Base-by-base conservation (phyloP, 768 basidiomycete species). In the Chalciporus sphaerocephalus region DNA sequence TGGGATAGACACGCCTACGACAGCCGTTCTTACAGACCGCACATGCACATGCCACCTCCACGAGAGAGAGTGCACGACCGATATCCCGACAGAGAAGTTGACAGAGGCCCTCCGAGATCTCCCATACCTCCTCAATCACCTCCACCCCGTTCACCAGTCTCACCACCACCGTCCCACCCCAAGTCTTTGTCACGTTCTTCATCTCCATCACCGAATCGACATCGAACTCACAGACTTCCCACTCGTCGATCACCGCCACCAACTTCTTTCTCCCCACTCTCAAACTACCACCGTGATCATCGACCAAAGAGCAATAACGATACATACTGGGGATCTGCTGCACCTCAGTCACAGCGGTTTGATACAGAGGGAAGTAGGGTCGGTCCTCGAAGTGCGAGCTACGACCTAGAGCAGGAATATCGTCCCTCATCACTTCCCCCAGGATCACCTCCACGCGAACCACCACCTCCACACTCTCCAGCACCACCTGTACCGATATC, bases 191-290 rank as follows among this genome's bases (percentile, higher is more conserved):
- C 78, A 18, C 72, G 62, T 33, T 71, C 77, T 2, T 68, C 57
- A 12, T 68, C 69, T 7, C 65, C 73, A 1, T 60, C 62, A 6
- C 59, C 64, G 33, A 60, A 56, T 45, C 65, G 66, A 33, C 64
- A 66, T 27, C 53, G 48, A 15, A 64, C 65, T 35, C 63, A 64
- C 42, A 52, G 63, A 43, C 52, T 65, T 25, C 64, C 74, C 13
- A 65, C 75, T 10, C 56, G 61, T 27, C 66, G 66, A n/a, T 69
- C 71, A 23, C 66, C 69, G 2, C 57, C 49, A 8, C 42, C 15
- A n/a, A n/a, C 62, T 0, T 49, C 46, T 38, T 74, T 72, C 51
- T 75, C 70, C 12, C 74, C 76, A 0, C 60, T 64, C 17, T 61
- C 58, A 11, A 66, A 65, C 33, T 64, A 69, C 35, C 62, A 60